These are phyloP conservation scores for Clavispora asparagi DNA, from an alignment of 805 yeast genomes.

Conservation along the genomic window DNA sequence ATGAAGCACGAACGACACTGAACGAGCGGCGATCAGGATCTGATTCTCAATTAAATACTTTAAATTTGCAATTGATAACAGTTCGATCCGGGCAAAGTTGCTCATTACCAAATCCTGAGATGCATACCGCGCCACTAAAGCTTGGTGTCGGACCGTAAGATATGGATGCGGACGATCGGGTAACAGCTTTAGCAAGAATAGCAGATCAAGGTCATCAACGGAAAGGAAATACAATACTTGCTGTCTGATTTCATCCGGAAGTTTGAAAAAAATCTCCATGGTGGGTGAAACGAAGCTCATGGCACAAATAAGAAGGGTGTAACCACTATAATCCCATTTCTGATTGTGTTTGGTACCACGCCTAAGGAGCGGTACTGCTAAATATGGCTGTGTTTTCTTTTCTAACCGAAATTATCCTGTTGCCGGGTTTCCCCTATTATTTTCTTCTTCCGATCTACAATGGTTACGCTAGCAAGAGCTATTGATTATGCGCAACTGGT, in stretches of 20 bases:
- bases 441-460: background rate
- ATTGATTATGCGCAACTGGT: background rate
- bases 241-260: constrained; percentile 16
- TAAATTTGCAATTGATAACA: constrained; percentile 11
- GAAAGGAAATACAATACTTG: constrained; percentile 11
- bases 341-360: too few species aligned
- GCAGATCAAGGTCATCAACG: constrained; percentile 10
- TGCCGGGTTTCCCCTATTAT: background rate
- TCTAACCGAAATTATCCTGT: too few species aligned
- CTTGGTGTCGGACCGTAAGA: constrained; percentile 10
- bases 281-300: background rate
- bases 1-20: constrained; percentile 12
- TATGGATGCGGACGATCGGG: constrained; percentile 1
- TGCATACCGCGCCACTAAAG: constrained; percentile 9
- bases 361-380: too few species aligned
- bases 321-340: background rate
- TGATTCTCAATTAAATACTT: constrained; percentile 14
- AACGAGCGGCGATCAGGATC: constrained; percentile 17
- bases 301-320: background rate
- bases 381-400: background rate
- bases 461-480: background rate
- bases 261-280: constrained; percentile 9
- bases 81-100: constrained; percentile 5
- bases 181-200: constrained; percentile 9
- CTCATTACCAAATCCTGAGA: constrained; percentile 8